These are phyloP conservation scores for Podila verticillata DNA, from an alignment of 192 early-diverging fungal genomes.

Conservation along the genomic window DNA sequence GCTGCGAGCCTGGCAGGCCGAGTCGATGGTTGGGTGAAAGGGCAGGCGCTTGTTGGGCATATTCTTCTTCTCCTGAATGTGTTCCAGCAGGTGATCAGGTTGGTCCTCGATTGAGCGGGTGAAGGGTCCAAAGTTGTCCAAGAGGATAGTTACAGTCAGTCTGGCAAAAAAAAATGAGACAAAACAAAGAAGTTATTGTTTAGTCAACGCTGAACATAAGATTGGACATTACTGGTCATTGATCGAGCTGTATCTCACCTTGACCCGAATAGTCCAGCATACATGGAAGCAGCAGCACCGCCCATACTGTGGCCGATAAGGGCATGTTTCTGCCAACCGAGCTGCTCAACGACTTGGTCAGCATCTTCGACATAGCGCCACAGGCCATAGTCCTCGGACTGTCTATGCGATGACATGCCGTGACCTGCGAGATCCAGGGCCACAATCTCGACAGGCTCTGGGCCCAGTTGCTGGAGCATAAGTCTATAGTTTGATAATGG, in stretches of 20 bases:
- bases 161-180: constrained; percentile 11
- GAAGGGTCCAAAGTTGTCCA: constrained; percentile 43
- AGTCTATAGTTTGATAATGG: constrained; percentile 2
- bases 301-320: constrained; percentile 49
- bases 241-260: constrained; percentile 8
- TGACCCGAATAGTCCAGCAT: constrained; percentile 21
- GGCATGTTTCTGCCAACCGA: constrained; percentile 42
- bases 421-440: constrained; percentile 43
- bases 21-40: constrained; percentile 38
- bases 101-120: constrained; percentile 34
- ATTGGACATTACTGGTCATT: too few relatives aligned
- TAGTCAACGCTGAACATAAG: too few relatives aligned
- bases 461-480: constrained; percentile 27
- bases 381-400: constrained; percentile 33
- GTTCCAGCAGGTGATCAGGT: constrained; percentile 29
- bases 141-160: constrained; percentile 20
- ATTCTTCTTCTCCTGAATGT: constrained; percentile 26
- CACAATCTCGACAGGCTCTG: constrained; percentile 39
- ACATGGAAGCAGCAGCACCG: constrained; percentile 24
- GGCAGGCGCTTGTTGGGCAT: constrained; percentile 30
- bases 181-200: not conserved
- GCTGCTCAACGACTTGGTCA: constrained; percentile 24
- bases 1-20: constrained; percentile 27
- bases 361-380: constrained; percentile 45
- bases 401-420: constrained; percentile 34